These are phyloP conservation scores for Suhomyces pyralidae DNA, from an alignment of 805 yeast species.

Conservation along the genomic window DNA sequence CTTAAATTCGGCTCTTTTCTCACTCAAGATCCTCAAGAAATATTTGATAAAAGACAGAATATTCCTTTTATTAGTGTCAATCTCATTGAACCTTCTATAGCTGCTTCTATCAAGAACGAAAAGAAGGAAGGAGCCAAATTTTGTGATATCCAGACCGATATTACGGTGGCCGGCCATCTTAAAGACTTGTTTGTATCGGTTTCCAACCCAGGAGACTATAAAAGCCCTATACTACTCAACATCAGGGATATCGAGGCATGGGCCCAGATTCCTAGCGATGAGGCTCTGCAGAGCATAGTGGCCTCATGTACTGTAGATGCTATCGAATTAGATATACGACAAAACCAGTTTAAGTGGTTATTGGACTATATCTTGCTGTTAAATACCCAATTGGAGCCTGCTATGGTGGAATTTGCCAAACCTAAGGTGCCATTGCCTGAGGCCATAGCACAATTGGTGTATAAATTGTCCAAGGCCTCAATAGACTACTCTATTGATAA, in stretches of 20 bases:
- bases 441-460: slow-evolving; percentile 37
- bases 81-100: slow-evolving; percentile 35
- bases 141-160: slow-evolving; percentile 6
- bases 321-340: slow-evolving; percentile 17
- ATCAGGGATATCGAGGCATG: slow-evolving; percentile 37
- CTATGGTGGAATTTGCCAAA: slow-evolving; percentile 15
- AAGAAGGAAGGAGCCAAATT: slow-evolving; percentile 4
- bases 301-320: slow-evolving; percentile 20
- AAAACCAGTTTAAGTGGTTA: slow-evolving; percentile 21
- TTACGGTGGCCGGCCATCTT: slow-evolving; percentile 30
- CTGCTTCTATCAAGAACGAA: slow-evolving; percentile 20
- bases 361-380: slow-evolving; percentile 14
- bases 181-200: slow-evolving; percentile 23
- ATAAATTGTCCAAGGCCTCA: slow-evolving; percentile 40
- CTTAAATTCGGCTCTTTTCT: slow-evolving; percentile 36
- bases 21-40: slow-evolving; percentile 16
- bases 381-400: slow-evolving; percentile 11
- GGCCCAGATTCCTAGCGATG: slow-evolving; percentile 20
- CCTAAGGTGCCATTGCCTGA: slow-evolving; percentile 9
- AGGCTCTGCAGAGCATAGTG: slow-evolving; percentile 7
- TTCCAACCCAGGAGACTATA: slow-evolving; percentile 20
- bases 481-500: slow-evolving; percentile 52
- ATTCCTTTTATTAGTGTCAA: slow-evolving; percentile 24
- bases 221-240: slow-evolving; percentile 13
- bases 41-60: slow-evolving; percentile 27